Conservation (phyloP, 768 basidiomycete species). For the Dioszegia crocea region DNA sequence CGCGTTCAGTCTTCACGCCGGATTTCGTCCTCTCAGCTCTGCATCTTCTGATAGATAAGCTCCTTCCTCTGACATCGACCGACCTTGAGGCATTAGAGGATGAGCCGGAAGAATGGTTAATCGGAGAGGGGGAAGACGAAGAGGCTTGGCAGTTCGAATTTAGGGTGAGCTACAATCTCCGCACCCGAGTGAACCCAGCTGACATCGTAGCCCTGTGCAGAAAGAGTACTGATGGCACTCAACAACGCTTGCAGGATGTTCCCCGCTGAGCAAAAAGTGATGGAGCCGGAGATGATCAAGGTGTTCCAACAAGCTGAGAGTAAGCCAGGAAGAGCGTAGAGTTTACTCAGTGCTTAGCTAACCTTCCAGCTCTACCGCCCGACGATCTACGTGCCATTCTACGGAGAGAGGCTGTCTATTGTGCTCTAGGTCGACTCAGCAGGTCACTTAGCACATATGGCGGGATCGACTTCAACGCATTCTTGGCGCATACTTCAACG, state of each 20-base stretch:
- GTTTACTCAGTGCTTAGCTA: neutral
- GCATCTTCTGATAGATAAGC: constrained; percentile 69
- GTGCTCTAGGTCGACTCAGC: constrained; percentile 42
- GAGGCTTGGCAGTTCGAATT: constrained; percentile 93
- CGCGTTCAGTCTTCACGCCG: constrained; percentile 40
- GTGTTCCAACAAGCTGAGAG: constrained; percentile 32
- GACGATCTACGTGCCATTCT: constrained; percentile 33
- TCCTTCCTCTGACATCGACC: constrained; percentile 74
- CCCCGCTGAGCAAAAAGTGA: constrained; percentile 30
- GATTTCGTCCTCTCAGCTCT: constrained; percentile 42
- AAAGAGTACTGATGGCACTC: constrained; percentile 76
- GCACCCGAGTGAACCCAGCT: neutral
- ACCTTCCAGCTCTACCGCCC: constrained; percentile 23
- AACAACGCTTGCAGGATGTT: constrained; percentile 41
- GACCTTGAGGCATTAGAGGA: constrained; percentile 80
- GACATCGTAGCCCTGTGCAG: constrained; percentile 71
- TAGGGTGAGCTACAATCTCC: constrained; percentile 58
- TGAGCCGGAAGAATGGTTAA: constrained; percentile 94
- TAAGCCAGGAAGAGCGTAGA: constrained; percentile 4
- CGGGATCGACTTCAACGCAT: constrained; percentile 35
- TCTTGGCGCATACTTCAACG: constrained; percentile 18
- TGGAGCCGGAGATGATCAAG: constrained; percentile 41
- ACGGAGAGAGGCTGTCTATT: constrained; percentile 43
- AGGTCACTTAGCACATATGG: constrained; percentile 31
- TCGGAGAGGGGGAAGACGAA: constrained; percentile 78